A percentile compares a stretch with the other conserved stretches of the same genome.
Evolutionary conservation across 2,329 filamentous ascomycete genomes (phyloP).

Genomic region (Penicillium capsulatum): DNA sequence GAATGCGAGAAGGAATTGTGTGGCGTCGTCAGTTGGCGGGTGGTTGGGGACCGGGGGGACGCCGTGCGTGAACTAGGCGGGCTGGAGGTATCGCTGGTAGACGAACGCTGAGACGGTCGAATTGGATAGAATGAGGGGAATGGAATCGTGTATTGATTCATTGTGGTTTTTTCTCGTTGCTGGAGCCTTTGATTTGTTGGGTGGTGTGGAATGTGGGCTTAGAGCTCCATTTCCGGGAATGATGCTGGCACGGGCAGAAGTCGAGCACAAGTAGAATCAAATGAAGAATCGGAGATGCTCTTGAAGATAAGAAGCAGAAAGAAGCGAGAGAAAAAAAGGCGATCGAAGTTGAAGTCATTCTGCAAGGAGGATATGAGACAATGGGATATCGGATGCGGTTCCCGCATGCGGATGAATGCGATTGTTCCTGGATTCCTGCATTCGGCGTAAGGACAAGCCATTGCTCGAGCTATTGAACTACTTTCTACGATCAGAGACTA

Average conservation of each 20-base stretch:
- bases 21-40: slow-evolving; percentile 8
- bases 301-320: too few species aligned
- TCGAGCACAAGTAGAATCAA: background rate
- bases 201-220: slow-evolving; percentile 2
- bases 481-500: too few species aligned
- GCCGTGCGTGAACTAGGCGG: slow-evolving; percentile 26
- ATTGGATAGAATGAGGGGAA: slow-evolving; percentile 33
- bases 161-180: slow-evolving; percentile 11
- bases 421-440: slow-evolving; percentile 15
- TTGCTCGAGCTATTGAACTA: too few species aligned
- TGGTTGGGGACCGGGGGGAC: slow-evolving; percentile 22
- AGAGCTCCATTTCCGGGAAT: too few species aligned
- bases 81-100: slow-evolving; percentile 18
- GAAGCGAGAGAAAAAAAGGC: too few species aligned
- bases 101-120: slow-evolving; percentile 17
- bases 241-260: background rate
- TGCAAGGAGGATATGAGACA: slow-evolving; percentile 24
- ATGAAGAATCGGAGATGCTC: background rate
- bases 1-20: slow-evolving; percentile 23
- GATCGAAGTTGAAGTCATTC: slow-evolving; percentile 17
- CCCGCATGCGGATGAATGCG: slow-evolving; percentile 23
- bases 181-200: slow-evolving; percentile 2
- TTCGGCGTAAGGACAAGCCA: background rate
- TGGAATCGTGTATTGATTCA: slow-evolving; percentile 23
- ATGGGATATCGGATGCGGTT: slow-evolving; percentile 15